Evolutionary conservation across 768 basidiomycete genomes (phyloP).

Genomic region (Tricholoma flavovirens): DNA sequence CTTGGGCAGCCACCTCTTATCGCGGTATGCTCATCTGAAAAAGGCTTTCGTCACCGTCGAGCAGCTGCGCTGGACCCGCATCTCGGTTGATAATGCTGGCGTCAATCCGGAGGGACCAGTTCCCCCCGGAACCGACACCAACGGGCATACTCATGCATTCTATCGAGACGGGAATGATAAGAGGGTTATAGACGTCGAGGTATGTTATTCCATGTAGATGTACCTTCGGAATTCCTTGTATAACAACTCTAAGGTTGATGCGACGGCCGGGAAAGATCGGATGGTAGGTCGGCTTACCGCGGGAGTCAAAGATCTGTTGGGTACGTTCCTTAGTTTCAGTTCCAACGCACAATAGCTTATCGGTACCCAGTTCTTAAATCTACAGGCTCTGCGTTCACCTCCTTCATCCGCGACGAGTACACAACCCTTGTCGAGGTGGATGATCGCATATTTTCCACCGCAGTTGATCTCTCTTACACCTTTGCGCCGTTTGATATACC

Average conservation of each 20-base stretch:
- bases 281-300: slow-evolving; percentile 56
- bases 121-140: slow-evolving; percentile 23
- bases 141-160: slow-evolving; percentile 74
- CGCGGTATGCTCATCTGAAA: slow-evolving; percentile 70
- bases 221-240: neutral
- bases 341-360: neutral
- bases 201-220: slow-evolving; percentile 19
- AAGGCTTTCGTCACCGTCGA: slow-evolving; percentile 69
- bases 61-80: slow-evolving; percentile 81
- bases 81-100: slow-evolving; percentile 20
- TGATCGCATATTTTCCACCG: slow-evolving; percentile 89
- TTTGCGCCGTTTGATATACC: slow-evolving; percentile 46
- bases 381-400: slow-evolving; percentile 78
- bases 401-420: slow-evolving; percentile 79
- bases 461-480: slow-evolving; percentile 70
- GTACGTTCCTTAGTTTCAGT: slow-evolving; percentile 34
- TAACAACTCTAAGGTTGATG: slow-evolving; percentile 49
- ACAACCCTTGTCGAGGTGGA: slow-evolving; percentile 81
- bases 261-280: slow-evolving; percentile 53
- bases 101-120: slow-evolving; percentile 36
- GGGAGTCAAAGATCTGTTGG: slow-evolving; percentile 76
- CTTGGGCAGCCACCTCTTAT: slow-evolving; percentile 76
- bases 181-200: slow-evolving; percentile 55
- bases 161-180: slow-evolving; percentile 89
- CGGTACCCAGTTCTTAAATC: slow-evolving; percentile 73